Conservation (phyloP, 2,329 filamentous ascomycete genomes). For the Laburnicola sp. region DNA sequence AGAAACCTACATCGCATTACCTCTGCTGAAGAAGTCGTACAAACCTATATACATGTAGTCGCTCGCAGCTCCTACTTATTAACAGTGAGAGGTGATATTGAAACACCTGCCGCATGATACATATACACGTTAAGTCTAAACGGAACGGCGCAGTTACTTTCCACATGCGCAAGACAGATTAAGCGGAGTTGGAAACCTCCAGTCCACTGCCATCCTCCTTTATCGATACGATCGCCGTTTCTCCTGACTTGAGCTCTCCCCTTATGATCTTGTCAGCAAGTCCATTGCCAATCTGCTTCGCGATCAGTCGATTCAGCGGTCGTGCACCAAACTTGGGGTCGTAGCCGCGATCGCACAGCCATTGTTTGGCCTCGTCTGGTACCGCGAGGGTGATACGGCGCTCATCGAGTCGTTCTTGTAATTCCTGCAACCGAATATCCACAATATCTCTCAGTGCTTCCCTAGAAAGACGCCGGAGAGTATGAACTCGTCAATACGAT, state of each 20-base stretch:
- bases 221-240: constrained; percentile 71
- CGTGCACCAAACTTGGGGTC: constrained; percentile 89
- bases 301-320: constrained; percentile 86
- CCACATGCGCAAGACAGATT: neutral
- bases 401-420: constrained; percentile 82
- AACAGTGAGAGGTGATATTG: constrained; percentile 2
- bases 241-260: constrained; percentile 75
- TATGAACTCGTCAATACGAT: constrained; percentile 96
- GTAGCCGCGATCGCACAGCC: constrained; percentile 88
- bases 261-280: constrained; percentile 91
- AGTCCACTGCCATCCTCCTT: constrained; percentile 54
- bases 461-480: constrained; percentile 81
- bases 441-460: constrained; percentile 86
- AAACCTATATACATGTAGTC: neutral
- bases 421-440: constrained; percentile 83
- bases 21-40: neutral
- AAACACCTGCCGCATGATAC: constrained; percentile 1
- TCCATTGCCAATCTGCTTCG: constrained; percentile 84
- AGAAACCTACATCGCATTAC: too few species aligned
- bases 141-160: neutral
- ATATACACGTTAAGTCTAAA: neutral
- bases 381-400: constrained; percentile 78
- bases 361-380: constrained; percentile 71
- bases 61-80: neutral
- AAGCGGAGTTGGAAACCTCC: constrained; percentile 16